phyloP scores from a whole-genome alignment of 345 rosid species.

The Hypericum perforatum region DNA sequence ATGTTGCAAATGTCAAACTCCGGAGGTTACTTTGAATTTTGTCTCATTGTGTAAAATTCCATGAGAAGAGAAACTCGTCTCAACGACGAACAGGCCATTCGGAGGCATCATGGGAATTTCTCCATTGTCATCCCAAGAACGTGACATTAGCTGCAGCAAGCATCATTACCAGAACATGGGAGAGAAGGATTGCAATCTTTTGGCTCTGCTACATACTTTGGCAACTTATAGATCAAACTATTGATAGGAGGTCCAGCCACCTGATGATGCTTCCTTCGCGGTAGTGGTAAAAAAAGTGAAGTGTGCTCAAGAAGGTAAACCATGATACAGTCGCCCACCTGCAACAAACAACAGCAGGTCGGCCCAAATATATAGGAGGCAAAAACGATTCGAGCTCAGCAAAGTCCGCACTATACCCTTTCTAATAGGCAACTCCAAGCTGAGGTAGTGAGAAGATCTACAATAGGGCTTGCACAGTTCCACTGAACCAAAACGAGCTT shows the following conservation, averaged over 20 bases:
- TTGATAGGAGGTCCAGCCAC: constrained; percentile 51
- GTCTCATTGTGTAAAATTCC: no score
- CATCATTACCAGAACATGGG: constrained; percentile 14
- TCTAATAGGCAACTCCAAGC: constrained; percentile 59
- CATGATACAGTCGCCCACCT: constrained; percentile 71
- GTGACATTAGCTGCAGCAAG: background rate
- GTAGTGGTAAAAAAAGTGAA: constrained; percentile 50
- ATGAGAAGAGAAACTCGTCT: background rate
- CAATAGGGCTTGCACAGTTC: constrained; percentile 31
- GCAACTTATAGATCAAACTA: constrained; percentile 14
- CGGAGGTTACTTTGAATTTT: no score
- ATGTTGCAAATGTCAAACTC: no score
- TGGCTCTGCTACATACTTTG: constrained; percentile 10
- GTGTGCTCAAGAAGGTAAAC: constrained; percentile 45
- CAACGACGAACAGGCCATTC: no score
- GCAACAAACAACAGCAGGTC: constrained; percentile 7
- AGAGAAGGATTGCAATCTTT: constrained; percentile 11
- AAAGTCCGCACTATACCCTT: constrained; percentile 39
- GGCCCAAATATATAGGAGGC: background rate
- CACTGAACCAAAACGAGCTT: constrained; percentile 22
- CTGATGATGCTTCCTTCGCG: constrained; percentile 45
- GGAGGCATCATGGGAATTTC: no score
- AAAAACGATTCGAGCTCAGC: background rate
- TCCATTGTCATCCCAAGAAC: background rate
- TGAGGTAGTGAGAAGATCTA: constrained; percentile 43